A percentile compares a stretch with the other conserved stretches of the same genome.
phyloP scores from a whole-genome alignment of 1,284 basidiomycete genomes.

The Pseudozyma sp. region DNA sequence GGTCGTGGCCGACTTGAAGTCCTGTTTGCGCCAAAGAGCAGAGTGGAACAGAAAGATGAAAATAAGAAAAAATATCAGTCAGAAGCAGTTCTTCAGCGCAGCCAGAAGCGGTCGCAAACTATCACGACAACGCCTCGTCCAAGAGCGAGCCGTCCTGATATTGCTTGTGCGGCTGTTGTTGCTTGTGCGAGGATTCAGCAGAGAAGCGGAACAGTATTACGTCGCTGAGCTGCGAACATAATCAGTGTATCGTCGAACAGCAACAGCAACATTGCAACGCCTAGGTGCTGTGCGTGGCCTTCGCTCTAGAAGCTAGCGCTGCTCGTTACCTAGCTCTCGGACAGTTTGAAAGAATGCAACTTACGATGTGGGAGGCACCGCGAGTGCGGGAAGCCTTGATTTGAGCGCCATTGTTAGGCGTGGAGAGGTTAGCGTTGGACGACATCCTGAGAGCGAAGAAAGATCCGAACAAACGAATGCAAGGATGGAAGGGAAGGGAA shows the following conservation, averaged over 20 bases:
- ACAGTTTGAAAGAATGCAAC: constrained; percentile 15
- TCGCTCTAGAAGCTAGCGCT: too few relatives aligned
- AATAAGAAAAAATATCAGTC: background rate
- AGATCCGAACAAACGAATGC: background rate
- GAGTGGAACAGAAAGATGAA: background rate
- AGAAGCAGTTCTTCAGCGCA: too few relatives aligned
- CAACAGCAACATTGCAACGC: background rate
- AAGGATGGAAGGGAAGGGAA: background rate
- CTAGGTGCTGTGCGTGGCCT: too few relatives aligned
- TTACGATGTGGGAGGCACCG: constrained; percentile 67
- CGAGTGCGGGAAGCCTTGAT: constrained; percentile 66
- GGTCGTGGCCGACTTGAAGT: constrained; percentile 98
- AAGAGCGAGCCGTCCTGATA: too few relatives aligned
- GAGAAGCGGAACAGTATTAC: background rate
- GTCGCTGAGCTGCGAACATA: too few relatives aligned
- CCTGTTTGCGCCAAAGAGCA: constrained; percentile 54
- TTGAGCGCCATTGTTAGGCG: constrained; percentile 59
- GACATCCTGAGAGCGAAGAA: constrained; percentile 30
- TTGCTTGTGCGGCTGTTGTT: background rate
- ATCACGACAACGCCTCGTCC: too few relatives aligned
- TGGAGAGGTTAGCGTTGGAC: constrained; percentile 58
- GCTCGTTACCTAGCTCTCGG: background rate
- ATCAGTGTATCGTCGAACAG: too few relatives aligned
- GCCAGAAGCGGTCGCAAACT: too few relatives aligned
- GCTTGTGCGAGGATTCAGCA: background rate